Percentiles rank a stretch among this genome's conserved stretches.
phyloP scores from a whole-genome alignment of 2,329 filamentous ascomycete genomes.

The Aspergillus sp. region DNA sequence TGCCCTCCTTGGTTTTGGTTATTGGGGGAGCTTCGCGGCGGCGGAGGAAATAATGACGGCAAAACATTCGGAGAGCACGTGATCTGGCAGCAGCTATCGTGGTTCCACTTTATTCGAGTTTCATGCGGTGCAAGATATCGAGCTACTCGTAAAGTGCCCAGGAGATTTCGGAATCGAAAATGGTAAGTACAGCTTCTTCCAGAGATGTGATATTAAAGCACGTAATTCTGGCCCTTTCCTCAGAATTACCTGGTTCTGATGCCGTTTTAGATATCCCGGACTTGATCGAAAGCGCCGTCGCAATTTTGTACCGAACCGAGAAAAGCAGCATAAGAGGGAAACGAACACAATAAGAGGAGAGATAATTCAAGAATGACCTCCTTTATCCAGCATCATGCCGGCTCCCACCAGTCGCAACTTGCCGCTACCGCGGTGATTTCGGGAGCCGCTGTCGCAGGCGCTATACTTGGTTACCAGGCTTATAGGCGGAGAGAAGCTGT shows the following conservation, averaged over 20 bases:
- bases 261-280: conserved; percentile 16
- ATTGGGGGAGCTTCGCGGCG: too few species aligned
- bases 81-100: not conserved
- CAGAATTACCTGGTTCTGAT: conserved; percentile 19
- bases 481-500: conserved; percentile 52
- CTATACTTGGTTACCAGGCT: conserved; percentile 55
- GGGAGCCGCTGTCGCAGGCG: conserved; percentile 41
- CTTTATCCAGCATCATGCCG: conserved; percentile 40
- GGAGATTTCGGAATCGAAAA: not conserved
- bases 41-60: too few species aligned
- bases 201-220: conserved; percentile 9
- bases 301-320: conserved; percentile 1
- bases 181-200: not conserved
- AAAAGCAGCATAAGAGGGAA: not conserved
- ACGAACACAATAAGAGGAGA: conserved; percentile 10
- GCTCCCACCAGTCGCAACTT: conserved; percentile 39
- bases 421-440: conserved; percentile 39
- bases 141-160: not conserved
- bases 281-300: conserved; percentile 8
- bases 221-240: conserved; percentile 15
- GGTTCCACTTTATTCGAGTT: too few species aligned
- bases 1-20: too few species aligned
- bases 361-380: conserved; percentile 30
- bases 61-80: not conserved
- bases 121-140: too few species aligned